Evolutionary conservation across 495 filamentous ascomycete species (phyloP), one percentile per base, ranked within the genome.

Genomic region (Penicillium flavigenum): DNA sequence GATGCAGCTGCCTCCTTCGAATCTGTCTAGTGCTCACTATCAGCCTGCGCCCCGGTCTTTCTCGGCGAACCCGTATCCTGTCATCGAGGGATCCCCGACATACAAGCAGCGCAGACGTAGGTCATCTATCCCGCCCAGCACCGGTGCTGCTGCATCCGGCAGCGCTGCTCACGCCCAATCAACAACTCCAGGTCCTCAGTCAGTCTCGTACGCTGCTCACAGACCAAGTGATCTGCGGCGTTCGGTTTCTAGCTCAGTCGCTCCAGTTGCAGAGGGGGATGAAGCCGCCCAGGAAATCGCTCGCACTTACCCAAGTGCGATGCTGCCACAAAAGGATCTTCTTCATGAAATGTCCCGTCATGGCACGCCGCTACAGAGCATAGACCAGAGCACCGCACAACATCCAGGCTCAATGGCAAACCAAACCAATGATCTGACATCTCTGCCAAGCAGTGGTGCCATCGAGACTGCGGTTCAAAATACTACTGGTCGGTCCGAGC

Each of bases 71-170:
- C 86, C 92, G 54, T 98, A 96, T 79, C 93, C 92, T 14, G 90
- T 96, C 44, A 91, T 98, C 63, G 94, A 98, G 76, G 94, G 94
- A 20, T 98, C 94, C 6, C 94, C 94, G 24, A 96, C 93, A 11
- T 98, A 98, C 78, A 98, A 98, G 81, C 95, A 97, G 77, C 85
- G 94, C 57, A 83, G 94, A 65, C 84, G 94, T 58, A 88, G 95
- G 31, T 96, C 94, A 20, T 97, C 94, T 24, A 88, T 97, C 51
- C 87, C 91, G 17, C 89, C 91, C 12, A 83, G 84, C 38, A 79
- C 88, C 49, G 80, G 80, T 32, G 83, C 83, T 59, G 83, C 86
- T 34, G 79, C 86, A 53, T 81, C 86, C 47, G 83, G 84, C 46
- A 24, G 45, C 22, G n/a, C 57, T 11, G 22, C 66, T 36, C 76